Base-by-base conservation (phyloP, 805 yeast genomes). In the Middelhovenomyces tepae region DNA sequence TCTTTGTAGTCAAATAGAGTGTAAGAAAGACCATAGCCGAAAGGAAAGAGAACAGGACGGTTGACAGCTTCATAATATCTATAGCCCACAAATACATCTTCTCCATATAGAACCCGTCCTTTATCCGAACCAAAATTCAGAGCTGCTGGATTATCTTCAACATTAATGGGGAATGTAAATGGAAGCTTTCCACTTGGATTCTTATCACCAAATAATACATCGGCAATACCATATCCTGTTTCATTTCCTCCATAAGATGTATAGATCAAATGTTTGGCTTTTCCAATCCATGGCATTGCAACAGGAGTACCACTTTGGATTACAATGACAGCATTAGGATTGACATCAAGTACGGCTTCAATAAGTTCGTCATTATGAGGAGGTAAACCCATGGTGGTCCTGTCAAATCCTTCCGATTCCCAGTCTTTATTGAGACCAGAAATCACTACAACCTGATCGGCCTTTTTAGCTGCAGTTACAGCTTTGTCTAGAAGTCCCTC, bases 61-160 rank as follows among this genome's bases (percentile, higher is more conserved):
- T 66, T 62, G 22, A 59, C 48, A 51, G 68, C 69, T 46, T 76
- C 81, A 52, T 71, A 77, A 57, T 56, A 73, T 38, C 73, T 59
- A 59, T 76, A 75, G 14, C 82, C 83, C 33, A 75, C 71, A 50
- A 62, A 75, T 28, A 76, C 69, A 47, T 75, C 80, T 51, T 77
- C 84, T 38, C 82, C 80, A 44, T 76, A 77, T 35, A 68, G 46
- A 20, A 67, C 71, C 34, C 66, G 55, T 27, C 80, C 79, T 46
- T 63, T 62, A 46, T 67, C 67, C 7, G 75, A 58, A 19, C 58
- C 56, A 57, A 58, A 72, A 54, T 65, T 71, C 45, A 71, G 53
- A 52, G 50, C 73, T 0, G 78, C 65, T 8, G 81, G 80, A 41
- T 68, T 72, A 51, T 75, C 78, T 43, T 68, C 63, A 29, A 61